Evolutionary conservation across 306 rosid species (phyloP).

Genomic region (Cyamopsis tetragonoloba): DNA sequence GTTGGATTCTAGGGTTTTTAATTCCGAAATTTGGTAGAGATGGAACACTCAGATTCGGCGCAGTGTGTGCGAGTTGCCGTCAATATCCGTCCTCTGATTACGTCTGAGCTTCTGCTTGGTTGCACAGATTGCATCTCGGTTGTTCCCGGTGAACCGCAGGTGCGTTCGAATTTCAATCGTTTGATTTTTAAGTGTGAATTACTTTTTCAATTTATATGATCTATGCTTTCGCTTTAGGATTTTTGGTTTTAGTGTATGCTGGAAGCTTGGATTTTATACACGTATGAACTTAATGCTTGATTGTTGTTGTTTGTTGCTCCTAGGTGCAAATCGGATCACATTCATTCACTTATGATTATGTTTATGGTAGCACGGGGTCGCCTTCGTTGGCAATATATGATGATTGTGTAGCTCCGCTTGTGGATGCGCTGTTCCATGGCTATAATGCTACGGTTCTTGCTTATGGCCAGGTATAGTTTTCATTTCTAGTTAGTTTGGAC

Average conservation of each 20-base stretch:
- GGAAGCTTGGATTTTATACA: neutral
- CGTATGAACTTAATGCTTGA: neutral
- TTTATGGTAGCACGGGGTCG: conserved; percentile 54
- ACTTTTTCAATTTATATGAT: neutral
- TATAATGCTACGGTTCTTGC: conserved; percentile 97
- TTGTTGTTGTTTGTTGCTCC: neutral
- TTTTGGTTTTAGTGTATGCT: neutral
- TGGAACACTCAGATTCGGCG: conserved; percentile 65
- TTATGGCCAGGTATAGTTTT: conserved; percentile 75
- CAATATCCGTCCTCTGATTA: conserved; percentile 76
- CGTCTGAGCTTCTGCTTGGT: conserved; percentile 76
- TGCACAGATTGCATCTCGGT: conserved; percentile 89
- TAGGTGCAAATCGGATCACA: conserved; percentile 94
- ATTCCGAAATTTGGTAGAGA: conserved; percentile 21
- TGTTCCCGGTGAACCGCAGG: conserved; percentile 91
- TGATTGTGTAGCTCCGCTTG: conserved; percentile 84
- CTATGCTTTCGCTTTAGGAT: neutral
- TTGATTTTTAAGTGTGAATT: neutral
- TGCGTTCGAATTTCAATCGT: neutral
- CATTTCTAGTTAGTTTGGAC: neutral
- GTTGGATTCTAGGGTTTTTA: conserved; percentile 24
- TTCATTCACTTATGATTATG: conserved; percentile 76
- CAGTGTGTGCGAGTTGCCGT: conserved; percentile 88
- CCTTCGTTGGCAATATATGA: conserved; percentile 51
- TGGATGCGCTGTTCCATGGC: conserved; percentile 79